Evolutionary conservation across 2,329 filamentous ascomycete genomes (phyloP).

Genomic region (Colletotrichum melonis): DNA sequence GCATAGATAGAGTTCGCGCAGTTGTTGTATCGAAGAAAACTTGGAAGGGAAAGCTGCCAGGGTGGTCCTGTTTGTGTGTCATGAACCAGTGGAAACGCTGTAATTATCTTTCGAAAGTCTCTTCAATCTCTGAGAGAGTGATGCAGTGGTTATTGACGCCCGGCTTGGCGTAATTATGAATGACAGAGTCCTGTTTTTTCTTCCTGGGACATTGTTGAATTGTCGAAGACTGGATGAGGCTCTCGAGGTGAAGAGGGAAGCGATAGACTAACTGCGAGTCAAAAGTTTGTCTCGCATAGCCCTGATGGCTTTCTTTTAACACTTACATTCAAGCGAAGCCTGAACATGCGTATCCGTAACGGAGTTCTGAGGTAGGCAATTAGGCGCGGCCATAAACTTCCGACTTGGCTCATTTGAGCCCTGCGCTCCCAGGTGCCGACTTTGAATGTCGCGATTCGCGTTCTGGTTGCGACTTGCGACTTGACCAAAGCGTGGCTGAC

Average conservation of each 20-base stretch:
- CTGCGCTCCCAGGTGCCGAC: neutral
- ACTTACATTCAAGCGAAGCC: no score
- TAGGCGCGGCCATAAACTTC: neutral
- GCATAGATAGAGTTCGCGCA: conserved; percentile 19
- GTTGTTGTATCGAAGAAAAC: neutral
- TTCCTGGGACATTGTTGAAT: neutral
- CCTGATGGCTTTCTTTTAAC: no score
- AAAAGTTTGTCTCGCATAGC: no score
- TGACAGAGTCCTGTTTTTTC: neutral
- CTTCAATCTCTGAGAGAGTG: neutral
- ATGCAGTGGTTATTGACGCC: neutral
- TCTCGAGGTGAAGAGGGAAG: no score
- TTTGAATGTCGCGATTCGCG: neutral
- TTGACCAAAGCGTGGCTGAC: neutral
- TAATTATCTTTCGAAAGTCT: neutral
- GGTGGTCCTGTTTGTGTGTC: neutral
- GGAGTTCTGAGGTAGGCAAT: neutral
- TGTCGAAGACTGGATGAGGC: no score
- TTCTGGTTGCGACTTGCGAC: neutral
- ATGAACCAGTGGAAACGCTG: neutral
- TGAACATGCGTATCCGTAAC: no score
- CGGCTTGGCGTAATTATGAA: neutral
- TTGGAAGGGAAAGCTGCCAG: neutral
- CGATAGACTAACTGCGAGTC: no score
- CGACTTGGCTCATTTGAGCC: no score